Conservation (phyloP, 768 basidiomycete species). For the Nevesoporus exiguus region DNA sequence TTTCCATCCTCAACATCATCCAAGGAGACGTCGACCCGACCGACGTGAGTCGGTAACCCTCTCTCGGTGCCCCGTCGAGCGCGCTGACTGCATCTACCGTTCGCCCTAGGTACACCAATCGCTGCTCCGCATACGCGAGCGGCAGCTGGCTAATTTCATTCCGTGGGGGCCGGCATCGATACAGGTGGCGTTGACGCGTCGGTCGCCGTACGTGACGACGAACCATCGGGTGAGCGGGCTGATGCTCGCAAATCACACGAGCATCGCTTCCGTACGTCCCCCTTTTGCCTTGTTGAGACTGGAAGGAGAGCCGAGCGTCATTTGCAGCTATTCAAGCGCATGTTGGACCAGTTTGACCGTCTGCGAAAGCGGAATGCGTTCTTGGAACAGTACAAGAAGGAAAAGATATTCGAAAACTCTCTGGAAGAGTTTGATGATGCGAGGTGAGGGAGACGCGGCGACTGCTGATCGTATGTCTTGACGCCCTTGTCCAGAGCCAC, state of each 20-base stretch:
- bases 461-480: background rate
- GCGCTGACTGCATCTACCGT: background rate
- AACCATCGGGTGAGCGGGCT: conserved; percentile 95
- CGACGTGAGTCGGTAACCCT: conserved; percentile 57
- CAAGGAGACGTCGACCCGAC: conserved; percentile 98
- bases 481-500: conserved; percentile 55
- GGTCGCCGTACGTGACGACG: conserved; percentile 82
- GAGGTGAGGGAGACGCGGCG: conserved; percentile 48
- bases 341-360: conserved; percentile 92
- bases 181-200: conserved; percentile 92
- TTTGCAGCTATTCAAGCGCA: conserved; percentile 85
- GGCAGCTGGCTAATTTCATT: conserved; percentile 95
- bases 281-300: background rate
- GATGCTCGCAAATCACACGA: conserved; percentile 99
- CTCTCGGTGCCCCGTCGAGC: background rate
- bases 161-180: conserved; percentile 99
- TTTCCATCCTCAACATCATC: conserved; percentile 97
- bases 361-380: conserved; percentile 88
- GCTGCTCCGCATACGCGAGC: conserved; percentile 90
- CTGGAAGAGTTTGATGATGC: conserved; percentile 97
- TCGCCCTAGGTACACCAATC: conserved; percentile 89
- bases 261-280: conserved; percentile 81
- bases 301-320: background rate
- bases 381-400: conserved; percentile 96
- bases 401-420: conserved; percentile 90